Conservation (phyloP, 352 stramenopile genomes). For the Pythium folliculosum region DNA sequence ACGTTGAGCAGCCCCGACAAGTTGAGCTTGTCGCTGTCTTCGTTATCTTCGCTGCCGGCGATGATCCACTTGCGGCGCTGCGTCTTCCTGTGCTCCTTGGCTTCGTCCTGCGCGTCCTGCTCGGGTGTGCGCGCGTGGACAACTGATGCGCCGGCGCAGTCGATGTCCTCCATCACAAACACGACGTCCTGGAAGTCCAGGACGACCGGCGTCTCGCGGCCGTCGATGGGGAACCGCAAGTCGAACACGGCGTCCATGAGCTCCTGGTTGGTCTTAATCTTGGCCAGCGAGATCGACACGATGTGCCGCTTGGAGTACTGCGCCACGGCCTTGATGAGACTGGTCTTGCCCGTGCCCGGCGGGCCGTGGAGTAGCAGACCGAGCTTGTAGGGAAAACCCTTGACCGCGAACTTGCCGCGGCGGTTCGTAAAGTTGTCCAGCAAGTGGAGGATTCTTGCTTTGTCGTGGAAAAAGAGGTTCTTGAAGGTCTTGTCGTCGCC, state of each 20-base stretch:
- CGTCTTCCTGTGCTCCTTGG: too few relatives aligned
- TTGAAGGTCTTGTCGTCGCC: slow-evolving; percentile 87
- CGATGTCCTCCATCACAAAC: slow-evolving; percentile 80
- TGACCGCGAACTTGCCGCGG: slow-evolving; percentile 82
- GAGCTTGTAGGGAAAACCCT: slow-evolving; percentile 88
- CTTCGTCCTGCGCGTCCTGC: too few relatives aligned
- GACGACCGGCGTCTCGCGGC: slow-evolving; percentile 41
- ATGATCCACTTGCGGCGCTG: too few relatives aligned
- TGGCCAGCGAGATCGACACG: slow-evolving; percentile 49
- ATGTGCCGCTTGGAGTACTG: slow-evolving; percentile 67
- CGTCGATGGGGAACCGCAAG: slow-evolving; percentile 42
- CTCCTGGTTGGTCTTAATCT: slow-evolving; percentile 68
- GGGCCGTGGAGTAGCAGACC: slow-evolving; percentile 86
- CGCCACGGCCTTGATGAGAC: slow-evolving; percentile 85
- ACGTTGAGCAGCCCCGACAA: slow-evolving; percentile 79
- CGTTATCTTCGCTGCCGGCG: slow-evolving; percentile 1
- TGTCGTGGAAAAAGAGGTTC: slow-evolving; percentile 87
- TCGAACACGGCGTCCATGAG: slow-evolving; percentile 68
- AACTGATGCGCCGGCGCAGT: slow-evolving; percentile 77
- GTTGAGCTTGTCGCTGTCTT: slow-evolving; percentile 45
- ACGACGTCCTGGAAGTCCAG: slow-evolving; percentile 67
- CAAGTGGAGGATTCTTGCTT: slow-evolving; percentile 63
- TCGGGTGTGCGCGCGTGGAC: slow-evolving; percentile 36
- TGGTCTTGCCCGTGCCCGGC: slow-evolving; percentile 83
- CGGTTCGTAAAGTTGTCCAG: slow-evolving; percentile 72